Evolutionary conservation across 2,329 filamentous ascomycete genomes (phyloP).

Genomic region (Salinomyces thailandicus): DNA sequence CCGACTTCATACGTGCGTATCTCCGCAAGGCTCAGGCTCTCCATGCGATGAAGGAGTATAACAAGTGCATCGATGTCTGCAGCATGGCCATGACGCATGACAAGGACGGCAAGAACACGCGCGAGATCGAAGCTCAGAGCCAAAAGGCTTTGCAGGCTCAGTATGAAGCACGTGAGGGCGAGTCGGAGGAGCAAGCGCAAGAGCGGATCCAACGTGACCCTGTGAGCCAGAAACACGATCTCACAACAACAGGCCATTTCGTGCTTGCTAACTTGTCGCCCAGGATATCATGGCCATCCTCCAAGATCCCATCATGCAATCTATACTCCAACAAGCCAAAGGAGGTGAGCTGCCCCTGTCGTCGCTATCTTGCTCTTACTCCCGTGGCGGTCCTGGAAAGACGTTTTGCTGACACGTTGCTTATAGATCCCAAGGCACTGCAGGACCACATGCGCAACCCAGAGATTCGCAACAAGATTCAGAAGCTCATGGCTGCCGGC

Average conservation of each 20-base stretch:
- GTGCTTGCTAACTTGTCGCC: conserved; percentile 3
- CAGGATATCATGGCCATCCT: conserved; percentile 72
- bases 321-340: conserved; percentile 92
- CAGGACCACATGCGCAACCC: conserved; percentile 97
- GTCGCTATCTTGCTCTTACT: background rate
- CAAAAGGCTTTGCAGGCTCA: conserved; percentile 87
- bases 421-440: conserved; percentile 64
- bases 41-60: conserved; percentile 97
- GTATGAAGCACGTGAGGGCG: conserved; percentile 81
- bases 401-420: too few relatives aligned
- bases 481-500: conserved; percentile 87
- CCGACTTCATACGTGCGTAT: conserved; percentile 89
- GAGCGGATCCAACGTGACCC: conserved; percentile 63
- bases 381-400: too few relatives aligned
- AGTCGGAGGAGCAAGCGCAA: conserved; percentile 83
- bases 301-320: conserved; percentile 95
- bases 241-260: background rate
- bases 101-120: conserved; percentile 64
- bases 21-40: conserved; percentile 92
- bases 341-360: conserved; percentile 37
- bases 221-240: background rate
- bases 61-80: conserved; percentile 83
- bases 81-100: conserved; percentile 71
- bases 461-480: conserved; percentile 72
- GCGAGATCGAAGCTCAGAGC: conserved; percentile 88